Percentiles rank a stretch among this genome's conserved stretches.
These are phyloP conservation scores for Verticillium isaacii DNA, from an alignment of 2,329 filamentous ascomycete genomes.

Conservation along the genomic window DNA sequence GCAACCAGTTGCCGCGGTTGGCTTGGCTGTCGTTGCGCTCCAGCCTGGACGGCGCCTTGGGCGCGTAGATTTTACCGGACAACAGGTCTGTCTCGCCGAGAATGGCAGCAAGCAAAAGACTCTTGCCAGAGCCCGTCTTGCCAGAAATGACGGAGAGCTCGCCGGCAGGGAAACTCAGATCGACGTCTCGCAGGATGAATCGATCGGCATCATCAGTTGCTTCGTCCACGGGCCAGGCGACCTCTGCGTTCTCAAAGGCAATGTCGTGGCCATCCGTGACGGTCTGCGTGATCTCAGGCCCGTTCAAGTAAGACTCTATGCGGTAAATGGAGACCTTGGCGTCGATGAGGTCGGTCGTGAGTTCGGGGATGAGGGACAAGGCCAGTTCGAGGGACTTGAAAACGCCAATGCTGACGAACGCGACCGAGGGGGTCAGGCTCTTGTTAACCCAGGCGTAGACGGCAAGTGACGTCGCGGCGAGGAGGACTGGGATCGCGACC, in stretches of 20 bases:
- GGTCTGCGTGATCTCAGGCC: conserved; percentile 56
- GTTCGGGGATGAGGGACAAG: conserved; percentile 66
- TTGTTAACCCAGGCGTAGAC: conserved; percentile 63
- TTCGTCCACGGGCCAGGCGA: conserved; percentile 70
- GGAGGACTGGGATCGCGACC: conserved; percentile 68
- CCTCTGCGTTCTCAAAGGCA: conserved; percentile 60
- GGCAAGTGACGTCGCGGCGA: conserved; percentile 66
- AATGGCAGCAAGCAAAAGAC: conserved; percentile 66
- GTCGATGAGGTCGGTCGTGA: conserved; percentile 67
- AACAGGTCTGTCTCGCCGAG: conserved; percentile 72
- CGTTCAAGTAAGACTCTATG: conserved; percentile 65
- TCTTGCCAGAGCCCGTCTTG: conserved; percentile 75
- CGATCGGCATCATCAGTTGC: conserved; percentile 50
- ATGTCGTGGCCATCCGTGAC: conserved; percentile 54
- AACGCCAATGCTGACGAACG: conserved; percentile 73
- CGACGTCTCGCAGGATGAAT: conserved; percentile 62
- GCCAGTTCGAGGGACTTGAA: conserved; percentile 71
- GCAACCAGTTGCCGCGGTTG: conserved; percentile 61
- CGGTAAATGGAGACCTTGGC: conserved; percentile 68
- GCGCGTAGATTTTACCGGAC: conserved; percentile 54
- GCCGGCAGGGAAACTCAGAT: conserved; percentile 60
- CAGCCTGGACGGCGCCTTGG: conserved; percentile 35
- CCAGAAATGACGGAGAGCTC: conserved; percentile 73
- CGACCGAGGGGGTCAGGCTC: conserved; percentile 63
- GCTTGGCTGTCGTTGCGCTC: conserved; percentile 60